Conservation (phyloP, 2,329 filamentous ascomycete genomes). For the Ceratocystis huliohia region DNA sequence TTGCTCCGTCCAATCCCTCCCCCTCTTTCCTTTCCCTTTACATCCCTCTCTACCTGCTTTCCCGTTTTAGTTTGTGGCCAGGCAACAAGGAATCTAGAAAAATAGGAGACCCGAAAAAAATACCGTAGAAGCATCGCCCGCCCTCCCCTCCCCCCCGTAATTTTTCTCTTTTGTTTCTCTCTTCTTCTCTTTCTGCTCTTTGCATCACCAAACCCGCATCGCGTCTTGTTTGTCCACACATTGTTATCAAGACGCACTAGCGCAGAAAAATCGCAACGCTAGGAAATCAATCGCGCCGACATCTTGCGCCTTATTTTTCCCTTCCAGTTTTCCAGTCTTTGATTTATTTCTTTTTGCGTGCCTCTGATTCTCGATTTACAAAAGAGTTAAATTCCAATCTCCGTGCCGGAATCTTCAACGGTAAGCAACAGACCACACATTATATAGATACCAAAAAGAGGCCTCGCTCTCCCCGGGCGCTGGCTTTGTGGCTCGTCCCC, state of each 20-base stretch:
- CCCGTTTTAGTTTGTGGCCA: background rate
- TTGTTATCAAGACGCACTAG: too few species aligned
- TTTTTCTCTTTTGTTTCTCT: background rate
- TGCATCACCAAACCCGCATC: too few species aligned
- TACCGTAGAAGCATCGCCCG: background rate
- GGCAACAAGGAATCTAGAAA: constrained; percentile 8
- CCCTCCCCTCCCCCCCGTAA: background rate
- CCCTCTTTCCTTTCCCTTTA: background rate
- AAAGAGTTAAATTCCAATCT: too few species aligned
- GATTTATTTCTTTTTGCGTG: too few species aligned
- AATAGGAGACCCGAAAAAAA: constrained; percentile 4
- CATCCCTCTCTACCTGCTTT: background rate
- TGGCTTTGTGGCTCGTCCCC: background rate
- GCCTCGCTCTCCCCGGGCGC: background rate
- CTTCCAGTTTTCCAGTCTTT: too few species aligned
- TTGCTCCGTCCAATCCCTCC: constrained; percentile 10
- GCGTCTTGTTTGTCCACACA: background rate
- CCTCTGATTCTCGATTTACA: too few species aligned
- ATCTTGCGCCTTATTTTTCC: too few species aligned
- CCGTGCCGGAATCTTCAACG: too few species aligned
- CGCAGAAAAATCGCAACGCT: too few species aligned
- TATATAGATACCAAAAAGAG: background rate
- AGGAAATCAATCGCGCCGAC: too few species aligned
- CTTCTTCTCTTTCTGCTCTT: background rate
- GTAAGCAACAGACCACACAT: too few species aligned